These are phyloP conservation scores for Pichia sp. DNA, from an alignment of 1,139 yeast genomes.

Conservation along the genomic window DNA sequence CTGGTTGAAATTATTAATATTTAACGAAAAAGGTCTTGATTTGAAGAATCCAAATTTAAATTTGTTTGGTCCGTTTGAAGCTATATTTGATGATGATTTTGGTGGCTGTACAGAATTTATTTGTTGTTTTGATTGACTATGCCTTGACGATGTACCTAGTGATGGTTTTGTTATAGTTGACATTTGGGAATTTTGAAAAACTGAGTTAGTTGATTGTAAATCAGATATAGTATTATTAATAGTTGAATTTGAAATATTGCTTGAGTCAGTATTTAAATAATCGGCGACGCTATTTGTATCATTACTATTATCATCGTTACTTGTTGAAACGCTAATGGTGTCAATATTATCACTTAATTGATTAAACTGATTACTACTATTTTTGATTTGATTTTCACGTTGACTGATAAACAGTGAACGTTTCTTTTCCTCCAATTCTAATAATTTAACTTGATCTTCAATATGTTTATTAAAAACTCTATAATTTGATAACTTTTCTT, in stretches of 20 bases:
- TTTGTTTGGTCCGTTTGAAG: slow-evolving; percentile 2
- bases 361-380: slow-evolving; percentile 5
- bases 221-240: neutral
- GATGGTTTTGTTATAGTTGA: neutral
- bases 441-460: slow-evolving; percentile 42
- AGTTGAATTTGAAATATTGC: neutral
- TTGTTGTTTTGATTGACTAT: neutral
- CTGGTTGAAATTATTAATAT: slow-evolving; percentile 30
- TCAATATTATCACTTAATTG: neutral
- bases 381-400: slow-evolving; percentile 9
- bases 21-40: slow-evolving; percentile 42
- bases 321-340: neutral
- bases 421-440: slow-evolving; percentile 40
- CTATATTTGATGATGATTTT: neutral
- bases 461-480: slow-evolving; percentile 40
- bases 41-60: slow-evolving; percentile 33
- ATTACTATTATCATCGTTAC: neutral
- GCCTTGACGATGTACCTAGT: neutral
- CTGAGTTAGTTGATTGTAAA: neutral
- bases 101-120: neutral
- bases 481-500: slow-evolving; percentile 28
- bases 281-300: neutral
- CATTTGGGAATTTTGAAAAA: neutral
- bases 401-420: slow-evolving; percentile 23
- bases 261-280: neutral